Conservation (phyloP, 2,329 filamentous ascomycete genomes). For the Sclerotinia nivalis region DNA sequence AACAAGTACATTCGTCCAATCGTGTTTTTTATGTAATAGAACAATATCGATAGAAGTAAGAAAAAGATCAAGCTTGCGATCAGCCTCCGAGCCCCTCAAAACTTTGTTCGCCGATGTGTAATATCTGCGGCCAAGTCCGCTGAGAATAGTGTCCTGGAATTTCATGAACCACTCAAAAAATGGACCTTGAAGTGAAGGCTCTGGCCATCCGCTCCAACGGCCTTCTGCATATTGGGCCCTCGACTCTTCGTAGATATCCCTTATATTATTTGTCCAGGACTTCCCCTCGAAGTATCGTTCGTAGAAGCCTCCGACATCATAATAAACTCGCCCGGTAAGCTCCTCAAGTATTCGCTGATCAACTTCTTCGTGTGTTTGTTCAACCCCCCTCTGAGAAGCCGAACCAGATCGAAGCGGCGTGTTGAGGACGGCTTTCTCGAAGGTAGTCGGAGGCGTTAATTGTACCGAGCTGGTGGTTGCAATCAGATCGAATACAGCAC, state of each 20-base stretch:
- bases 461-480: too few species aligned
- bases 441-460: neutral
- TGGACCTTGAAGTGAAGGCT: conserved; percentile 32
- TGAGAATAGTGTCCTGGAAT: conserved; percentile 32
- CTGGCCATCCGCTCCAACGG: conserved; percentile 32
- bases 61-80: conserved; percentile 37
- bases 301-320: conserved; percentile 34
- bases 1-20: too few species aligned
- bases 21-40: conserved; percentile 25
- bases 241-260: conserved; percentile 34
- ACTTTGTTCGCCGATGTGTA: conserved; percentile 35
- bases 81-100: conserved; percentile 32
- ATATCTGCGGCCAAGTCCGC: conserved; percentile 31
- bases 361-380: conserved; percentile 35
- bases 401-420: conserved; percentile 30
- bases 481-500: too few species aligned
- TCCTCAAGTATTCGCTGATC: conserved; percentile 37
- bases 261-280: conserved; percentile 29
- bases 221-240: conserved; percentile 33
- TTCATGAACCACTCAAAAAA: too few species aligned
- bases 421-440: conserved; percentile 30
- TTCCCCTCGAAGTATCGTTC: conserved; percentile 34
- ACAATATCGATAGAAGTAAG: conserved; percentile 27
- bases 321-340: conserved; percentile 29
- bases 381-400: conserved; percentile 32